Base-by-base conservation (phyloP, 2,329 filamentous ascomycete species). In the Sclerotinia borealis region DNA sequence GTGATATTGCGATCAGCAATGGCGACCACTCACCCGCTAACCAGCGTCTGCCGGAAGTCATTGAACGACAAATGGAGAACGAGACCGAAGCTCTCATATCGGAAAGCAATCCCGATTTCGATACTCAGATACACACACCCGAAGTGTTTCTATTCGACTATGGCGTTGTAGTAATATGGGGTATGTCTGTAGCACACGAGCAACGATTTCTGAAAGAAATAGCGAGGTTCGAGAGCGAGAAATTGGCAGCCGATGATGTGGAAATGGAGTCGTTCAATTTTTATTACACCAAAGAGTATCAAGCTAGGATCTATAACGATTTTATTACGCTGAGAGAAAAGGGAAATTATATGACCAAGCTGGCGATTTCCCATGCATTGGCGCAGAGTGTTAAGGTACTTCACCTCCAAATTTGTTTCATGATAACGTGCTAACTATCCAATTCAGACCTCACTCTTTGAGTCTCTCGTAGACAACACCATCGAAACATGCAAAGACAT, bases 191-290 rank as follows among this genome's bases (percentile, higher is more conserved):
- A n/a, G 82, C 85, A 36, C 90, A 99, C 71, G 95, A 99, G 78
- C 88, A 91, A 68, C 86, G 90, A 45, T 96, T 99, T 73, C 80
- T 99, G 19, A 95, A 95, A 70, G 93, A 99, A 72, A 90, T 99
- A 66, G 86, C 91, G 63, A 96, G 95, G 73, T 99, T 98, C 70
- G 95, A 97, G 76, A 84, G 87, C 47, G 93, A 96, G 74, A 96
- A 96, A 76, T 83, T 98, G 55, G 87, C 87, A 31, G 85, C 89
- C 13, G 93, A 96, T 73, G 92, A 96, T 70, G 88, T 96, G 36
- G 93, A 99, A 78, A 91, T 92, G 52, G 95, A 99, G 76, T 92
- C 93, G 73, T 99, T 99, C 82, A 99, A 99, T 76, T 99, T 98
- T 76, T 99, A 99, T 80, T 98, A 99, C 79, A 98, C 95, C 3